Conservation (phyloP, 257 asterid genomes). For the Thymus mandschuricus region DNA sequence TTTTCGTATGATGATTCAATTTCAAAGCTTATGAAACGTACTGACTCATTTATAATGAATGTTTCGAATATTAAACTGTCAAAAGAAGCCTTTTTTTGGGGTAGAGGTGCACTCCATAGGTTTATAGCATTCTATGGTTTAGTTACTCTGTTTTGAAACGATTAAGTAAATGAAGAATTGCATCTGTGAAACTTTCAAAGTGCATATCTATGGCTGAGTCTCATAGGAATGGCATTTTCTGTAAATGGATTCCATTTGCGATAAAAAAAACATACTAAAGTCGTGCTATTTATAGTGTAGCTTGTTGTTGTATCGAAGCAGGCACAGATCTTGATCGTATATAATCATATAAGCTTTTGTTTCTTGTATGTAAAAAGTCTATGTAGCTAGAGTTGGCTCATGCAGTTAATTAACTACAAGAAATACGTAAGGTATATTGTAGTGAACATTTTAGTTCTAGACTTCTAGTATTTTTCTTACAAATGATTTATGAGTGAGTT, state of each 20-base stretch:
- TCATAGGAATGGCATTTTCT: neutral
- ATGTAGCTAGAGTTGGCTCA: neutral
- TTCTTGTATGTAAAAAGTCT: neutral
- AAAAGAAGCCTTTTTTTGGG: neutral
- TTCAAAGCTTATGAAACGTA: neutral
- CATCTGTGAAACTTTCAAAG: neutral
- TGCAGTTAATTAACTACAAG: neutral
- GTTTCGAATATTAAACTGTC: constrained; percentile 3
- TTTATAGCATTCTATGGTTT: neutral
- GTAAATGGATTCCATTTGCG: neutral
- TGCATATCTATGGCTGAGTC: neutral
- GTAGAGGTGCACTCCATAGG: neutral
- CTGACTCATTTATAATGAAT: neutral
- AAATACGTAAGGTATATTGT: neutral
- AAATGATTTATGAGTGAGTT: neutral
- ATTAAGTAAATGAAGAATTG: neutral
- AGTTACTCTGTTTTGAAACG: neutral
- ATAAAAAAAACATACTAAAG: neutral
- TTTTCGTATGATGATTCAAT: neutral
- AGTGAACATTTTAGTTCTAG: too few species aligned
- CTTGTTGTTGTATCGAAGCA: neutral
- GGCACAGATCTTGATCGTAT: neutral
- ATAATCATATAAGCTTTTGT: neutral
- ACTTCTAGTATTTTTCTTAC: neutral
- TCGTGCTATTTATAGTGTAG: neutral